These are phyloP conservation scores for Phalaenopsis equestris DNA, from an alignment of 106 monocot genomes.

Conservation along the genomic window DNA sequence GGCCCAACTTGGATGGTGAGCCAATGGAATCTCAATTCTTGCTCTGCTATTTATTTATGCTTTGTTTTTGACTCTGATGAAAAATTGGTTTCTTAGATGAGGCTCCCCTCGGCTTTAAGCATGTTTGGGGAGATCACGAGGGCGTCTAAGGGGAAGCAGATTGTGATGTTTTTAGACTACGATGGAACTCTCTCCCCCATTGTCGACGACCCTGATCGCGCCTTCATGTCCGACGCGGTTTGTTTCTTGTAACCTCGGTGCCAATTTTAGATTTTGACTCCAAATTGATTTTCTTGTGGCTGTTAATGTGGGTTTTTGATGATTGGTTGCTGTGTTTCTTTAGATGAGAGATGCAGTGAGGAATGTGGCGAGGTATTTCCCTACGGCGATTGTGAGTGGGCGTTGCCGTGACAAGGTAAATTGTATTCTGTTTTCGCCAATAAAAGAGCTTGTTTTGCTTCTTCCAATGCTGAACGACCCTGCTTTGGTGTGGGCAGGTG, in stretches of 20 bases:
- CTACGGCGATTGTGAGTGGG: slow-evolving; percentile 80
- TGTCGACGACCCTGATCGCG: slow-evolving; percentile 70
- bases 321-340: neutral
- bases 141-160: slow-evolving; percentile 48
- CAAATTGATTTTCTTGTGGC: too few relatives aligned
- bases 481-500: slow-evolving; percentile 27
- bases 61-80: neutral
- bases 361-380: slow-evolving; percentile 50
- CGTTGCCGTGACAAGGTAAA: slow-evolving; percentile 73
- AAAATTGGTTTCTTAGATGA: slow-evolving; percentile 4
- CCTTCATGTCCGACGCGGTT: slow-evolving; percentile 81
- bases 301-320: neutral
- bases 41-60: neutral
- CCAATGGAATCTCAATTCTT: neutral
- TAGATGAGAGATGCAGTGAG: slow-evolving; percentile 75
- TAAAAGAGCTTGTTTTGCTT: neutral
- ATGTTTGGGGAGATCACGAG: slow-evolving; percentile 54
- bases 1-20: slow-evolving; percentile 32
- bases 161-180: slow-evolving; percentile 83
- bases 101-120: slow-evolving; percentile 62
- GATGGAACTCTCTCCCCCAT: slow-evolving; percentile 92
- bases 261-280: neutral
- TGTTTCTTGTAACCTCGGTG: neutral
- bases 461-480: neutral
- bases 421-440: neutral